Evolutionary conservation across 2,329 filamentous ascomycete species (phyloP).

Genomic region (Pyrenophora seminiperda): DNA sequence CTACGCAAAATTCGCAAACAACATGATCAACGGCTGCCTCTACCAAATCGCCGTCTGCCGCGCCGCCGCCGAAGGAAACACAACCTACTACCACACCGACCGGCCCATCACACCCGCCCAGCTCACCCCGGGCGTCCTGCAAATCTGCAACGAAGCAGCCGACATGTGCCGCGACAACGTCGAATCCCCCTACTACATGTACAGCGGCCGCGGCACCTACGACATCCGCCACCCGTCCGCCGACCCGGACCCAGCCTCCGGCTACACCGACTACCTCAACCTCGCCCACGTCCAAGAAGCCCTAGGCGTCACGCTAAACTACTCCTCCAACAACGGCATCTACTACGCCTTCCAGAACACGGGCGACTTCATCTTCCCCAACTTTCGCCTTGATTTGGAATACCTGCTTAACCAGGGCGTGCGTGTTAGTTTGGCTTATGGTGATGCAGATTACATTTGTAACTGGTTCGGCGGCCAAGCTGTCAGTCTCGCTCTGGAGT

Average conservation of each 20-base stretch:
- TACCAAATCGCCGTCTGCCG: slow-evolving; percentile 59
- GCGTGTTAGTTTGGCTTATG: slow-evolving; percentile 44
- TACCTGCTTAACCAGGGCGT: slow-evolving; percentile 50
- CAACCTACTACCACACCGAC: slow-evolving; percentile 25
- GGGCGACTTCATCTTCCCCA: slow-evolving; percentile 63
- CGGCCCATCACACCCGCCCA: slow-evolving; percentile 22
- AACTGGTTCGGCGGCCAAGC: slow-evolving; percentile 50
- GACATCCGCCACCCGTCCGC: slow-evolving; percentile 54
- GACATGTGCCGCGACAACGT: slow-evolving; percentile 63
- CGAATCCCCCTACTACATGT: slow-evolving; percentile 61
- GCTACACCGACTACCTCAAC: slow-evolving; percentile 62
- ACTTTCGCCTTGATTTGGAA: slow-evolving; percentile 55
- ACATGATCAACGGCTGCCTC: slow-evolving; percentile 56
- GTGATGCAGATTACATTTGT: slow-evolving; percentile 48
- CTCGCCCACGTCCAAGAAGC: slow-evolving; percentile 61
- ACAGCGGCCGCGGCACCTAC: slow-evolving; percentile 61
- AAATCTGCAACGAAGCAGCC: slow-evolving; percentile 60
- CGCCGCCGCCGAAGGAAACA: slow-evolving; percentile 46
- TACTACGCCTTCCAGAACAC: slow-evolving; percentile 58
- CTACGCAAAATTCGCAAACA: slow-evolving; percentile 62
- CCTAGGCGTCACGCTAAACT: slow-evolving; percentile 68
- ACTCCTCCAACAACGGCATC: slow-evolving; percentile 58
- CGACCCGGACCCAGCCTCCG: slow-evolving; percentile 62
- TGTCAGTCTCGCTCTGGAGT: slow-evolving; percentile 45
- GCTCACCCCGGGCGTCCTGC: slow-evolving; percentile 39